Evolutionary conservation across 1,284 basidiomycete genomes (phyloP), one percentile per base, ranked within the genome.

Genomic region (Coniophora puteana): DNA sequence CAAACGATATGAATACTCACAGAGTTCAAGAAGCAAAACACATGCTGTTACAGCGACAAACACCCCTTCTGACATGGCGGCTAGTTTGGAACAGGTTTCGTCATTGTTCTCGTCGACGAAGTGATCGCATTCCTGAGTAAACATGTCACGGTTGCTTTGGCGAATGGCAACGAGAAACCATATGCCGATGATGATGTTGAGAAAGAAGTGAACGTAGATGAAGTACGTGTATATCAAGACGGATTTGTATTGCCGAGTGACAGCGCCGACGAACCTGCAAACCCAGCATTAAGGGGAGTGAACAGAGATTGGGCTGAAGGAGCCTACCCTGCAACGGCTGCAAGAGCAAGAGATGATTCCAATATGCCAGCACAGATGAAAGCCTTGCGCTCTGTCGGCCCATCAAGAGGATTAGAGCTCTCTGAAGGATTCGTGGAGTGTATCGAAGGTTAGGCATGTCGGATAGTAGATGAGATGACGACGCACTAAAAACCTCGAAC

Each of bases 181-280:
- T 39, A 58, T 58, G 22, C 74, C 76, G 39, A 75, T 68, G 17
- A 58, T 67, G 51, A 83, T 44, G 53, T 79, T 80, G 64, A 82
- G 44, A 45, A 75, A 28, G 51, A 81, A 71, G 61, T 83, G 78
- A 44, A 69, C 47, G 59, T 77, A 79, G 44, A 78, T 61, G 52
- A 76, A 72, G 48, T 74, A 76, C 4, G 74, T 65, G 50, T 81
- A 83, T 21, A 69, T 65, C 51, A 68, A 69, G 38, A 78, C 66
- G 53, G 84, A 80, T 3, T 64, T 51, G 55, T 79, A 77, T 51
- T 82, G 81, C 50, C 74, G 74, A 30, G 76, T 71, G 39, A 80
- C 65, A 1, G 72, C 69, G 18, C 83, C 81, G 29, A 78, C 65
- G 43, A 83, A 72, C 20, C 79, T 81, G 53, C 7, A 28, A 34